A percentile compares a stretch with the other conserved stretches of the same genome.
These are phyloP conservation scores for Pichia sp. DNA, from an alignment of 1,139 yeast genomes.

Conservation along the genomic window DNA sequence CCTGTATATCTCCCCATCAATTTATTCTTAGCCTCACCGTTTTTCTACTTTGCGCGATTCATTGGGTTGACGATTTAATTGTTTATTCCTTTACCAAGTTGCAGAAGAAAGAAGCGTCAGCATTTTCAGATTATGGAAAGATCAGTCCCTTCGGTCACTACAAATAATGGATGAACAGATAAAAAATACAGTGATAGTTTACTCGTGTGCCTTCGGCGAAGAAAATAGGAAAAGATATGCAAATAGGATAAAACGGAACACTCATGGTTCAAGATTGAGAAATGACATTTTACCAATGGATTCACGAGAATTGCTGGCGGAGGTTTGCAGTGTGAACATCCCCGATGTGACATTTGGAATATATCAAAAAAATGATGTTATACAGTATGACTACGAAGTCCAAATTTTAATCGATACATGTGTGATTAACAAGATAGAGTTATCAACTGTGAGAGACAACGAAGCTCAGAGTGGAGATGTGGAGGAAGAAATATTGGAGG, in stretches of 20 bases:
- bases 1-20: background rate
- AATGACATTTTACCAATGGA: background rate
- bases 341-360: slow-evolving; percentile 5
- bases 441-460: background rate
- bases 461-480: background rate
- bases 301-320: slow-evolving; percentile 9
- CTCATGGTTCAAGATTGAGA: background rate
- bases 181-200: slow-evolving; percentile 7
- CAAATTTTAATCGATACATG: slow-evolving; percentile 12
- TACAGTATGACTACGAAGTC: slow-evolving; percentile 6
- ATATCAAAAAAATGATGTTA: slow-evolving; percentile 4
- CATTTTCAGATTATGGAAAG: too few relatives aligned
- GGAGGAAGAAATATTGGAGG: background rate
- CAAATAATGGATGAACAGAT: background rate
- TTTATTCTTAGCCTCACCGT: too few relatives aligned
- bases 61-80: background rate
- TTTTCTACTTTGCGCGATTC: background rate
- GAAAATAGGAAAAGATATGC: slow-evolving; percentile 3
- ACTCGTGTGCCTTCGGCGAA: slow-evolving; percentile 9
- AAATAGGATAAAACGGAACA: slow-evolving; percentile 4
- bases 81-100: too few relatives aligned
- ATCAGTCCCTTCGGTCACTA: background rate
- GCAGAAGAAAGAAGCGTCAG: too few relatives aligned
- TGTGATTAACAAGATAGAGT: slow-evolving; percentile 6
- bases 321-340: slow-evolving; percentile 4